phyloP scores from a whole-genome alignment of 345 rosid species.

The Mangifera indica region DNA sequence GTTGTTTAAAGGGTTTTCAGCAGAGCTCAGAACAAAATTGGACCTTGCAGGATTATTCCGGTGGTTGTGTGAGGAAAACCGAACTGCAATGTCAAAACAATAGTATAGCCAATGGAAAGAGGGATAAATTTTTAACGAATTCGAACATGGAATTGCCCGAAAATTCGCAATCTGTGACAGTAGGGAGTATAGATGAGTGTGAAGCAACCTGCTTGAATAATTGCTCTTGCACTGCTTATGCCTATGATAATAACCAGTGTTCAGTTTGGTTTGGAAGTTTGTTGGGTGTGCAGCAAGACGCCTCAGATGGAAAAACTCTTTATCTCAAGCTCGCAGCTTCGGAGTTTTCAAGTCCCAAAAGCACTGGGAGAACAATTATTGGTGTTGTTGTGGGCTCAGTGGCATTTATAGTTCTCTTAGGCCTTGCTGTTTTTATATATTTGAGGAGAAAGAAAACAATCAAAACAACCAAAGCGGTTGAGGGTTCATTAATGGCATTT shows the following conservation, averaged over 20 bases:
- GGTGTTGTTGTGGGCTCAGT: not conserved
- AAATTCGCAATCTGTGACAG: not conserved
- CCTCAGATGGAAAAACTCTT: not conserved
- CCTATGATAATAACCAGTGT: constrained; percentile 16
- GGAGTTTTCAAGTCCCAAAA: not conserved
- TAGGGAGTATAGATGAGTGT: constrained; percentile 13
- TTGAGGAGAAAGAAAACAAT: not conserved
- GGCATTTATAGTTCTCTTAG: not conserved
- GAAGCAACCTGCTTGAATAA: constrained; percentile 23
- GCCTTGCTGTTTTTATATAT: not conserved
- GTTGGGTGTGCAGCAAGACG: not conserved
- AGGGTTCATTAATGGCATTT: not conserved
- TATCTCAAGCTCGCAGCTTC: constrained; percentile 11
- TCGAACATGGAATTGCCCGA: not conserved
- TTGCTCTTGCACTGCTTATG: constrained; percentile 34
- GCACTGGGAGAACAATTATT: not conserved
- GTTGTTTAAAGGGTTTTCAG: constrained; percentile 27
- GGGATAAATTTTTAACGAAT: constrained; percentile 6
- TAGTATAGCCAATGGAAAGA: not conserved
- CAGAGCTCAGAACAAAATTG: constrained; percentile 18
- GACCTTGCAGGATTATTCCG: constrained; percentile 15
- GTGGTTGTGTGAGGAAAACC: constrained; percentile 26
- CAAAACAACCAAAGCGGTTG: not conserved
- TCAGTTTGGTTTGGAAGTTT: constrained; percentile 6
- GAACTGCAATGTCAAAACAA: not conserved